Percentiles rank a stretch among this genome's conserved stretches.
phyloP scores from a whole-genome alignment of 2,329 filamentous ascomycete species.

The Hypoxylon rubiginosum region DNA sequence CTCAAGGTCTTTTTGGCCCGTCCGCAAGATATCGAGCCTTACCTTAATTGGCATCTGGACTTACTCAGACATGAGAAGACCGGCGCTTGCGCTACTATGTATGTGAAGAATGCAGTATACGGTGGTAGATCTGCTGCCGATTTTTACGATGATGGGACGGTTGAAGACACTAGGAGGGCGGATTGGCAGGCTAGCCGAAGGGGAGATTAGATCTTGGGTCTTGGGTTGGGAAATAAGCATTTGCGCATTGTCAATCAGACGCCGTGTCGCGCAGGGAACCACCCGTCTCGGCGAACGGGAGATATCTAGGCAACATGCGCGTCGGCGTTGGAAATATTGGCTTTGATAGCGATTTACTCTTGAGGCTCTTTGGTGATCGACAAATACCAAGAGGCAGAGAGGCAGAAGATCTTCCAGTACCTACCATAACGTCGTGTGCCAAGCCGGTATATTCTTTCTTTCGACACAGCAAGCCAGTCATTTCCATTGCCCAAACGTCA shows the following conservation, averaged over 20 bases:
- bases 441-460: slow-evolving; percentile 21
- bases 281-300: not conserved
- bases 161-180: slow-evolving; percentile 3
- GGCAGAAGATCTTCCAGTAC: slow-evolving; percentile 29
- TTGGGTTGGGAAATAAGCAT: slow-evolving; percentile 28
- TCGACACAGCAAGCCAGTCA: slow-evolving; percentile 17
- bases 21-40: slow-evolving; percentile 9
- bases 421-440: slow-evolving; percentile 16
- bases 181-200: slow-evolving; percentile 13
- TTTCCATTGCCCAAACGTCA: slow-evolving; percentile 25
- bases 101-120: slow-evolving; percentile 8
- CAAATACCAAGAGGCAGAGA: slow-evolving; percentile 24
- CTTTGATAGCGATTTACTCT: slow-evolving; percentile 8
- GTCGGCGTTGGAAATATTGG: not conserved
- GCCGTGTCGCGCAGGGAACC: slow-evolving; percentile 12
- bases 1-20: slow-evolving; percentile 13
- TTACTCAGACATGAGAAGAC: slow-evolving; percentile 27
- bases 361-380: slow-evolving; percentile 38
- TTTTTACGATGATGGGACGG: slow-evolving; percentile 3
- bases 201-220: slow-evolving; percentile 6
- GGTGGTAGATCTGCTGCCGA: slow-evolving; percentile 33
- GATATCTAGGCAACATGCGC: not conserved
- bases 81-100: slow-evolving; percentile 26
- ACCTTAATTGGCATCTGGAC: slow-evolving; percentile 17
- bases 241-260: slow-evolving; percentile 19